Percentiles rank a stretch among this genome's conserved stretches.
phyloP scores from a whole-genome alignment of 768 basidiomycete genomes.

The Tricholoma hemisulphureum region DNA sequence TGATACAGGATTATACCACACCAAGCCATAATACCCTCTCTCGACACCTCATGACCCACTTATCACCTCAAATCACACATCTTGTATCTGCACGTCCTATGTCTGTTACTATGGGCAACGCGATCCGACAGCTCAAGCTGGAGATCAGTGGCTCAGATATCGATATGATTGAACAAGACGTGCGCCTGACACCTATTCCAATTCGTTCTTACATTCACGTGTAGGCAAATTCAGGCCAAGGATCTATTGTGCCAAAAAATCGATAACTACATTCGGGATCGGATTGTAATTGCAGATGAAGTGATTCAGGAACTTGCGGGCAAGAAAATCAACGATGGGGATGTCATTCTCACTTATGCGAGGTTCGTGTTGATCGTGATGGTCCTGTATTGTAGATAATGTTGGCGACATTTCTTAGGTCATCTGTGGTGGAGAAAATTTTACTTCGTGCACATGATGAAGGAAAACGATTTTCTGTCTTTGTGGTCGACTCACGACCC shows the following conservation, averaged over 20 bases:
- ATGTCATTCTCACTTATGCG: slow-evolving; percentile 91
- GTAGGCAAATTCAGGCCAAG: slow-evolving; percentile 67
- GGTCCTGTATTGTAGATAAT: not conserved
- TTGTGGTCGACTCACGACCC: slow-evolving; percentile 93
- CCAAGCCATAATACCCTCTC: slow-evolving; percentile 85
- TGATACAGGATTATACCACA: slow-evolving; percentile 88
- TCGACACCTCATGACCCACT: slow-evolving; percentile 86
- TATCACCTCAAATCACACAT: slow-evolving; percentile 91
- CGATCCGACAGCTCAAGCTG: slow-evolving; percentile 89
- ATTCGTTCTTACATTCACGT: not conserved
- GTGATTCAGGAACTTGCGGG: slow-evolving; percentile 88
- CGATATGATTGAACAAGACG: slow-evolving; percentile 94
- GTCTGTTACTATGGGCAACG: slow-evolving; percentile 93
- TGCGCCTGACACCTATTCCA: not conserved
- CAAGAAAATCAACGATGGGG: slow-evolving; percentile 92
- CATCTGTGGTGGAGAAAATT: slow-evolving; percentile 91
- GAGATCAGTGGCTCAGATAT: slow-evolving; percentile 92
- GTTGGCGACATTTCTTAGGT: slow-evolving; percentile 45
- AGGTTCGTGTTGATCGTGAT: slow-evolving; percentile 47
- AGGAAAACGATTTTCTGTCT: slow-evolving; percentile 81
- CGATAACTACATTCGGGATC: slow-evolving; percentile 90
- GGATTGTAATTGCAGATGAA: slow-evolving; percentile 89
- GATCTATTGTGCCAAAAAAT: slow-evolving; percentile 79
- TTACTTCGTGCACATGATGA: slow-evolving; percentile 72
- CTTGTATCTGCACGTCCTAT: slow-evolving; percentile 85